phyloP scores from a whole-genome alignment of 768 basidiomycete species.

The Gloeophyllum trabeum region DNA sequence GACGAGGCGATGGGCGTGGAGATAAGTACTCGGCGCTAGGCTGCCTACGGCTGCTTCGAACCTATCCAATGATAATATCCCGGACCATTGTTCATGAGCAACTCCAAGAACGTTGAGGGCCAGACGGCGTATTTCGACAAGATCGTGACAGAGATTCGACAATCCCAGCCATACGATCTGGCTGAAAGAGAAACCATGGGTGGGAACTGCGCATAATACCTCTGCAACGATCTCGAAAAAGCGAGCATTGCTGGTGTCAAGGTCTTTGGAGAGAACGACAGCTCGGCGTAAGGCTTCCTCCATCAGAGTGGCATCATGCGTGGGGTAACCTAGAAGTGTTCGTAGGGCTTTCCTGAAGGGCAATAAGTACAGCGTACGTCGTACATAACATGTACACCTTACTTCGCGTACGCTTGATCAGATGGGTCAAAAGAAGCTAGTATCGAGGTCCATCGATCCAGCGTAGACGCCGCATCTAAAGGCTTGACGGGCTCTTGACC shows the following conservation, averaged over 20 bases:
- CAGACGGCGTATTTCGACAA: constrained; percentile 49
- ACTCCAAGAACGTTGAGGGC: constrained; percentile 72
- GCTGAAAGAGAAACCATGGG: constrained; percentile 57
- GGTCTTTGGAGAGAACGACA: constrained; percentile 44
- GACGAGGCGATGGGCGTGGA: constrained; percentile 68
- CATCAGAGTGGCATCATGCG: constrained; percentile 42
- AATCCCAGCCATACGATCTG: constrained; percentile 71
- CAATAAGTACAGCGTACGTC: constrained; percentile 5
- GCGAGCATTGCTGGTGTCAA: constrained; percentile 42
- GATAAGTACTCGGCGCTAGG: constrained; percentile 62
- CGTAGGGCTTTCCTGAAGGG: constrained; percentile 60
- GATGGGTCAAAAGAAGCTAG: constrained; percentile 45
- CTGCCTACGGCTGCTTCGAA: constrained; percentile 69
- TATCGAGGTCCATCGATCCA: constrained; percentile 63
- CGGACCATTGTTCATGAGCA: constrained; percentile 58
- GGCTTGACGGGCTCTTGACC: constrained; percentile 39
- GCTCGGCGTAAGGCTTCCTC: constrained; percentile 60
- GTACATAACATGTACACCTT: constrained; percentile 18
- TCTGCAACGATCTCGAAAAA: constrained; percentile 78
- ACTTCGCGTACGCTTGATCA: constrained; percentile 55
- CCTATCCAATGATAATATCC: constrained; percentile 55
- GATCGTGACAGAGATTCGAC: constrained; percentile 74
- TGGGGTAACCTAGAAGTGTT: constrained; percentile 49
- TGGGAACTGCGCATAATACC: constrained; percentile 41
- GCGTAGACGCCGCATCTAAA: constrained; percentile 35